Evolutionary conservation across 2,329 filamentous ascomycete species (phyloP).

Genomic region (Epichloe amarillans): DNA sequence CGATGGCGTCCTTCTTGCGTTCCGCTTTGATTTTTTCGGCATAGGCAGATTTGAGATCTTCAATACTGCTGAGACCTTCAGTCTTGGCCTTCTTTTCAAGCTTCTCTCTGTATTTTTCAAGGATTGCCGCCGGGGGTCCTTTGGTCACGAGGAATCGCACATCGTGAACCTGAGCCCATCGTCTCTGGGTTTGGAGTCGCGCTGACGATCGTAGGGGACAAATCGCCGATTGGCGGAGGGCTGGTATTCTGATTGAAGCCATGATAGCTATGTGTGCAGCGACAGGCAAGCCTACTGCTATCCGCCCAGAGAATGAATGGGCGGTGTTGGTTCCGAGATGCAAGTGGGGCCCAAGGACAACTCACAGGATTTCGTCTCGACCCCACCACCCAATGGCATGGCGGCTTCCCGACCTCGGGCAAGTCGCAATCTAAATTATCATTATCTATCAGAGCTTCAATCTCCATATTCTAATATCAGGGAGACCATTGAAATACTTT

Average conservation of each 20-base stretch:
- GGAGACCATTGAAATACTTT: background rate
- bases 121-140: slow-evolving; percentile 48
- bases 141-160: slow-evolving; percentile 81
- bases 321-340: background rate
- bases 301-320: background rate
- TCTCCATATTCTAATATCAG: background rate
- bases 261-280: slow-evolving; percentile 18
- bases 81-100: slow-evolving; percentile 68
- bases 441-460: background rate
- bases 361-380: background rate
- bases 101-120: slow-evolving; percentile 81
- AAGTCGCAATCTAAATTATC: background rate
- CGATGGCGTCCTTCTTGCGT: slow-evolving; percentile 51
- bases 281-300: slow-evolving; percentile 2
- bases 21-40: slow-evolving; percentile 67
- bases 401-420: background rate
- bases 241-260: slow-evolving; percentile 33
- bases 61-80: slow-evolving; percentile 56
- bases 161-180: slow-evolving; percentile 88
- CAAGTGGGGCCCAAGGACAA: too few species aligned
- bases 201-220: slow-evolving; percentile 19
- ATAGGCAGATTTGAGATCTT: slow-evolving; percentile 70
- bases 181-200: slow-evolving; percentile 43
- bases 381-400: background rate
- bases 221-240: slow-evolving; percentile 32